phyloP scores from a whole-genome alignment of 495 filamentous ascomycete genomes.

The Penicillium arizonense region DNA sequence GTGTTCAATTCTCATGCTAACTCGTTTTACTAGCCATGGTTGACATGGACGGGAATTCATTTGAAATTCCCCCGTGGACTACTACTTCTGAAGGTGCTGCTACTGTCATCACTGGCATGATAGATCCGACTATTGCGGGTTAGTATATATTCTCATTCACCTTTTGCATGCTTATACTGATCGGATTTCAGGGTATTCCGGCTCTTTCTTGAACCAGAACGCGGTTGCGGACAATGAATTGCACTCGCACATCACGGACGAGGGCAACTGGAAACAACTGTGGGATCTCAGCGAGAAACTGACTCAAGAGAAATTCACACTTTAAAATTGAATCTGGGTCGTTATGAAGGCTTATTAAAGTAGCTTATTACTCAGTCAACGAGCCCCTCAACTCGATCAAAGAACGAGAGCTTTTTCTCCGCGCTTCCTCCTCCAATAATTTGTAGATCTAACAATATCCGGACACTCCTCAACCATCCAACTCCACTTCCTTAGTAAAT shows the following conservation, averaged over 20 bases:
- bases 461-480: constrained; percentile 18
- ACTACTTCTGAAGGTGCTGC: constrained; percentile 18
- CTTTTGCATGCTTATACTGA: background rate
- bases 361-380: background rate
- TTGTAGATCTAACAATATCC: constrained; percentile 19
- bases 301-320: constrained; percentile 9
- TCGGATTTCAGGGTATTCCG: constrained; percentile 2
- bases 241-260: constrained; percentile 15
- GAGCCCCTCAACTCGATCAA: background rate
- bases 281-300: constrained; percentile 18
- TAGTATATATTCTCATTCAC: background rate
- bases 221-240: constrained; percentile 16
- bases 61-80: constrained; percentile 11
- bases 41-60: constrained; percentile 15
- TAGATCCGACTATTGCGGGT: constrained; percentile 22
- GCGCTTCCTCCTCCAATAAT: constrained; percentile 22
- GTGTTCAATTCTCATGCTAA: background rate
- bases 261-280: constrained; percentile 14
- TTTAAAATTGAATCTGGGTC: background rate
- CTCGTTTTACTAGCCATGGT: constrained; percentile 1
- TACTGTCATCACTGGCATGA: constrained; percentile 22
- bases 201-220: constrained; percentile 15
- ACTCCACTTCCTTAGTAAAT: constrained; percentile 13
- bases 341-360: too few relatives aligned
- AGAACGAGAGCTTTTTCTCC: constrained; percentile 15